phyloP scores from a whole-genome alignment of 495 filamentous ascomycete species.

The Monascus purpureus region DNA sequence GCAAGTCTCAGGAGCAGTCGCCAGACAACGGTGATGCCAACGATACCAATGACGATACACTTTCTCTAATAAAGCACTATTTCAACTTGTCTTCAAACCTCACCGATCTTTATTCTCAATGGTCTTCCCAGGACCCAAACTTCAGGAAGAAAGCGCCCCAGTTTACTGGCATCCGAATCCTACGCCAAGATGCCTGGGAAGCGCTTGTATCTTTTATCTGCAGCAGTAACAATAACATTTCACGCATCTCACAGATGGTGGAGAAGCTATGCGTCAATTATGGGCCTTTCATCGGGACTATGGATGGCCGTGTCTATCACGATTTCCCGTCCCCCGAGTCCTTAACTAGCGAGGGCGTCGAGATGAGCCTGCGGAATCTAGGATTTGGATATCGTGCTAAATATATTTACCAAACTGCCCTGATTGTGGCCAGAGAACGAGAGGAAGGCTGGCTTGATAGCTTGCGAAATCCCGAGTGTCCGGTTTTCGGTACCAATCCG shows the following conservation, averaged over 20 bases:
- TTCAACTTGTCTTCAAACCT: constrained; percentile 69
- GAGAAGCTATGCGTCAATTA: constrained; percentile 82
- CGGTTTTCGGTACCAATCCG: constrained; percentile 36
- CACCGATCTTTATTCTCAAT: constrained; percentile 65
- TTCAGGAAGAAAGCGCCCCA: constrained; percentile 78
- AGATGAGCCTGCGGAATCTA: constrained; percentile 61
- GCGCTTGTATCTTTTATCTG: constrained; percentile 89
- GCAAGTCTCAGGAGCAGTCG: background rate
- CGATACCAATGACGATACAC: constrained; percentile 45
- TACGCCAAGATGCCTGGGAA: constrained; percentile 95
- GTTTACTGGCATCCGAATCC: constrained; percentile 86
- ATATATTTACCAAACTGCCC: constrained; percentile 76
- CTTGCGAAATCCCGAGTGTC: constrained; percentile 63
- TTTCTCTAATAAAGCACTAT: constrained; percentile 58
- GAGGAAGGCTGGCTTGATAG: constrained; percentile 61
- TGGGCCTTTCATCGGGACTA: constrained; percentile 56
- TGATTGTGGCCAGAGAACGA: constrained; percentile 50
- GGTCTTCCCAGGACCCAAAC: constrained; percentile 74
- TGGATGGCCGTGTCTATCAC: constrained; percentile 61
- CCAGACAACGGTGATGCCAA: constrained; percentile 4
- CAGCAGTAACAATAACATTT: constrained; percentile 97
- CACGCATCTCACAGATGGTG: constrained; percentile 90
- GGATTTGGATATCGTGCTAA: constrained; percentile 94
- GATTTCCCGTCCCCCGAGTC: constrained; percentile 72
- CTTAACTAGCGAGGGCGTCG: constrained; percentile 53